Base-by-base conservation (phyloP, 257 asterid genomes). In the Prunella vulgaris region DNA sequence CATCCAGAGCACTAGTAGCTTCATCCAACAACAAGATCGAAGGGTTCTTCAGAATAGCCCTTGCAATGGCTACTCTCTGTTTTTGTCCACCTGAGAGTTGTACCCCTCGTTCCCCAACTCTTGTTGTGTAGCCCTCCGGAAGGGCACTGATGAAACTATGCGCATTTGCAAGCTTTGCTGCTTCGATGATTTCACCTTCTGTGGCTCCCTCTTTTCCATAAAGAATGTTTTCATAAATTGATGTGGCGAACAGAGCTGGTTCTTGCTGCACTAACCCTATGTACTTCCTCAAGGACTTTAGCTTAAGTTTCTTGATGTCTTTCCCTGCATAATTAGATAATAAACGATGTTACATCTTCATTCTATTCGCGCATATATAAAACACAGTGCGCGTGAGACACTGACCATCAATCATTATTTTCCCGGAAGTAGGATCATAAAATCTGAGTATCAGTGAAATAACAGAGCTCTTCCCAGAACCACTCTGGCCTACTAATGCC, bases 401-500 rank as follows among this genome's bases (percentile, higher is more conserved):
- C 90, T 80, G 66, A 93, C 99, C 97, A 57, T 91, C 97, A 3
- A 94, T 82, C 84, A 89, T 61, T 14, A 89, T 73, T 77, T 80
- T 91, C 32, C 99, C 99, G 0, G 93, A 81, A 21, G 80, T 75
- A 48, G 99, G 99, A 77, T 94, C 99, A 13, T 94, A 94, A 67
- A 94, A 94, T 24, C 99, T 76, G 78, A 94, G 90, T 3, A 91
- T 79, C 25, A 94, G 93, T 59, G 97, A 66, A 27, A 94, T 80
- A 63, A 94, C 95, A n/a, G 99, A 89, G 87, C 97, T 91, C 81
- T 94, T 94, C 44, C 99, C 99, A 0, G 97, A 94, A 22, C 99
- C 99, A 77, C 99, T 94, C 71, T 91, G 97, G 32, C 99, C 99
- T 0, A 91, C 99, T 46, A 94, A 69, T 1, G 97, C 97, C 89